phyloP scores from a whole-genome alignment of 208 protist species.

The Tritrichomonas musculus region DNA sequence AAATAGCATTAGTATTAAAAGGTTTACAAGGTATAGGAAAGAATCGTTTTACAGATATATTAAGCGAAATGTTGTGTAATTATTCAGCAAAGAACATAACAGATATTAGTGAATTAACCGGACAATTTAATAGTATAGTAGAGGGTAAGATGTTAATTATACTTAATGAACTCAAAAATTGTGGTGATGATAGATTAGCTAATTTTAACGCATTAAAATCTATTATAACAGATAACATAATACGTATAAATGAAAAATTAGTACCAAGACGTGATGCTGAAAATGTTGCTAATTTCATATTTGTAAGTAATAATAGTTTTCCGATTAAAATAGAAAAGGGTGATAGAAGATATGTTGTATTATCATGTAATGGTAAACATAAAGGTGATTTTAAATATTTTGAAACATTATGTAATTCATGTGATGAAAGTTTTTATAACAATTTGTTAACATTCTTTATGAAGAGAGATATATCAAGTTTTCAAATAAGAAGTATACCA shows the following conservation, averaged over 20 bases:
- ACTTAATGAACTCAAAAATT: neutral
- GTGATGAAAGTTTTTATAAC: neutral
- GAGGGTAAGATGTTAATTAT: neutral
- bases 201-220: neutral
- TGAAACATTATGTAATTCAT: neutral
- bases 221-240: neutral
- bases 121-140: neutral
- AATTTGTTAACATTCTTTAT: neutral
- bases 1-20: neutral
- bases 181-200: neutral
- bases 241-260: neutral
- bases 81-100: neutral
- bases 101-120: neutral
- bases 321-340: neutral
- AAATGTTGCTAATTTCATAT: neutral
- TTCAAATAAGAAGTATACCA: neutral
- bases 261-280: neutral
- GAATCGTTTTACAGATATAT: neutral
- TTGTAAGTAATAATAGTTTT: neutral
- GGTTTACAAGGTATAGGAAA: neutral
- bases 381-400: neutral
- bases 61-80: neutral
- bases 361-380: conserved; percentile 1
- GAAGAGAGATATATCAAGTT: neutral
- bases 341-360: neutral